A percentile compares a stretch with the other conserved stretches of the same genome.
Evolutionary conservation across 306 rosid species (phyloP).

Genomic region (Clitoria ternatea): DNA sequence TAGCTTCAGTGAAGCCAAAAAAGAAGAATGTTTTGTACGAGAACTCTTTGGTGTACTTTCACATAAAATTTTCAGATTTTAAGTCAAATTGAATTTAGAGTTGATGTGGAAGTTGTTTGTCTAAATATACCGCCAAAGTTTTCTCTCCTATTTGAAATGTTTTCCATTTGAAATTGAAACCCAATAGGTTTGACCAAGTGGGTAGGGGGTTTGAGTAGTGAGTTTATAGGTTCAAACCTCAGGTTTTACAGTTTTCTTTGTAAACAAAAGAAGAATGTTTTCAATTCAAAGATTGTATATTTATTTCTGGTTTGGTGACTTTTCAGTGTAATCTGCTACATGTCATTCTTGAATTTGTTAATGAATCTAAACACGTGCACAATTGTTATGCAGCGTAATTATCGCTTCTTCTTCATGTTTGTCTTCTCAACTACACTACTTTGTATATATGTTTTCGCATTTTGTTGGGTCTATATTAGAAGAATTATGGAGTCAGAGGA

Average conservation of each 20-base stretch:
- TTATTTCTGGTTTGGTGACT: neutral
- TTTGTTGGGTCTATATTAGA: conserved; percentile 95
- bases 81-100: neutral
- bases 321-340: conserved; percentile 10
- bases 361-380: conserved; percentile 35
- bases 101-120: neutral
- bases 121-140: neutral
- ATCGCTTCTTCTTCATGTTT: conserved; percentile 98
- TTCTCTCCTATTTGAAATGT: neutral
- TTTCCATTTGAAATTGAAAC: neutral
- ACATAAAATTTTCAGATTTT: neutral
- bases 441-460: conserved; percentile 88
- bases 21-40: neutral
- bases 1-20: neutral
- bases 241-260: too few species aligned
- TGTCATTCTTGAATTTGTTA: neutral
- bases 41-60: neutral
- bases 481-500: conserved; percentile 75
- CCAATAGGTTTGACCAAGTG: too few species aligned
- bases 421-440: conserved; percentile 98
- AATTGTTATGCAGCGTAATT: conserved; percentile 79
- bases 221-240: too few species aligned
- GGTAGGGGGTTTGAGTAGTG: too few species aligned
- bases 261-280: too few species aligned
- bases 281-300: neutral